phyloP scores from a whole-genome alignment of 2,329 filamentous ascomycete genomes.

The Trichophyton verrucosum region DNA sequence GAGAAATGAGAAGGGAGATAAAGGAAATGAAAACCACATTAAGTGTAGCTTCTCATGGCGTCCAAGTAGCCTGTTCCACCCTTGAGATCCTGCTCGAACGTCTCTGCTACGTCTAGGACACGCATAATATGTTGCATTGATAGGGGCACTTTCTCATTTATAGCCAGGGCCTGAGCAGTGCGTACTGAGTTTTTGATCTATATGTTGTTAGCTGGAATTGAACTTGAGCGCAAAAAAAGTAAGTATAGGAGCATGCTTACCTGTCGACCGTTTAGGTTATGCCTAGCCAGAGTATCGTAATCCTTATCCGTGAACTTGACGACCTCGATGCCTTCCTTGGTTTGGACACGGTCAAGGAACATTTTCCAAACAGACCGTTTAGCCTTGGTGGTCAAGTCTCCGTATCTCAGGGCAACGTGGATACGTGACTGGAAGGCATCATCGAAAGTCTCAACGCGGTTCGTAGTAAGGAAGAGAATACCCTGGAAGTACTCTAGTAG shows the following conservation, averaged over 20 bases:
- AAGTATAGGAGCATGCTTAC: conserved; percentile 26
- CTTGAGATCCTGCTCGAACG: conserved; percentile 71
- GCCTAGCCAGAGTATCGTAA: conserved; percentile 51
- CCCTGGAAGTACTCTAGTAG: conserved; percentile 86
- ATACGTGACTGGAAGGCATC: conserved; percentile 83
- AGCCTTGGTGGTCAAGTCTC: conserved; percentile 57
- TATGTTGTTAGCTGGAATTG: conserved; percentile 1
- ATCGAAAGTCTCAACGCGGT: conserved; percentile 75
- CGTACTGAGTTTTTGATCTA: conserved; percentile 82
- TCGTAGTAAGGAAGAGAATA: conserved; percentile 80
- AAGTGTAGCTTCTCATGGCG: conserved; percentile 65
- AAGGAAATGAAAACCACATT: conserved; percentile 1
- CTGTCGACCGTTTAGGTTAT: conserved; percentile 57
- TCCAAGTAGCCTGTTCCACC: conserved; percentile 70
- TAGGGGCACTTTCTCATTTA: conserved; percentile 59
- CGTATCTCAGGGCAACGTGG: conserved; percentile 72
- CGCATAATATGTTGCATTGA: conserved; percentile 68
- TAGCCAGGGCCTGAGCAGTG: conserved; percentile 68
- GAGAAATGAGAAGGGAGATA: neutral
- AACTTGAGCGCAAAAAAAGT: neutral
- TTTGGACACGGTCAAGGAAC: conserved; percentile 62
- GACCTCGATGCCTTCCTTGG: conserved; percentile 47
- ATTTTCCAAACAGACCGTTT: conserved; percentile 72
- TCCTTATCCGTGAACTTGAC: conserved; percentile 46
- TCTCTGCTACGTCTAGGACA: conserved; percentile 72